Conservation (phyloP, 805 yeast species). For the baker's yeast (Saccharomyces cerevisiae) region DNA sequence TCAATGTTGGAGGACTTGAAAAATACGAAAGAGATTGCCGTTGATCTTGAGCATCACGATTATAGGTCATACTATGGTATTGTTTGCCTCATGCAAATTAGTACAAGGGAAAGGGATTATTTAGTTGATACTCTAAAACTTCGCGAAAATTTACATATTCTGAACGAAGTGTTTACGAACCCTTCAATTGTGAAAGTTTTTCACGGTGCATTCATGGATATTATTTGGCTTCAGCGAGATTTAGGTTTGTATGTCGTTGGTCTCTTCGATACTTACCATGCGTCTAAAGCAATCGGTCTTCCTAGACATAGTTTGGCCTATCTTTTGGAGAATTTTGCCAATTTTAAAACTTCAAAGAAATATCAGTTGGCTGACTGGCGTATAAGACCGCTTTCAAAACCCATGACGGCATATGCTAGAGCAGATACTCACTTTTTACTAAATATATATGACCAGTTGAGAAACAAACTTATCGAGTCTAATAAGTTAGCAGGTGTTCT, state of each 20-base stretch:
- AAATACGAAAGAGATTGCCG: constrained; percentile 60
- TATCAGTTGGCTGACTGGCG: constrained; percentile 98
- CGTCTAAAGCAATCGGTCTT: constrained; percentile 69
- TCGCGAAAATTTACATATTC: constrained; percentile 55
- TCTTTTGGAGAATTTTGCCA: constrained; percentile 69
- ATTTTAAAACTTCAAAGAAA: constrained; percentile 82
- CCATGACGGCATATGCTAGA: constrained; percentile 80
- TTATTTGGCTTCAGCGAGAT: constrained; percentile 93
- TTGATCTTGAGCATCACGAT: constrained; percentile 95
- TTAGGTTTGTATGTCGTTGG: constrained; percentile 85
- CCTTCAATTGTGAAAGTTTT: constrained; percentile 78
- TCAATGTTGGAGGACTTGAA: constrained; percentile 48
- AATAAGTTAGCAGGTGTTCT: constrained; percentile 55
- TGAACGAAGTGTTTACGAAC: constrained; percentile 73
- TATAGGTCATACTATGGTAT: constrained; percentile 83
- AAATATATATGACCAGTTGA: constrained; percentile 68
- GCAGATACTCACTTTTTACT: constrained; percentile 91
- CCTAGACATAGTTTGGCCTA: constrained; percentile 81
- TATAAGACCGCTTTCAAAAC: constrained; percentile 66
- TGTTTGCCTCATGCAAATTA: constrained; percentile 88
- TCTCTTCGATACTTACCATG: constrained; percentile 87
- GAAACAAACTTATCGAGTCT: constrained; percentile 47
- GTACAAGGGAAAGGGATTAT: constrained; percentile 75
- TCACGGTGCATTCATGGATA: constrained; percentile 96
- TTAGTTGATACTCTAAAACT: constrained; percentile 76